Conservation (phyloP, 352 stramenopile genomes). For the Pythium apleroticum region DNA sequence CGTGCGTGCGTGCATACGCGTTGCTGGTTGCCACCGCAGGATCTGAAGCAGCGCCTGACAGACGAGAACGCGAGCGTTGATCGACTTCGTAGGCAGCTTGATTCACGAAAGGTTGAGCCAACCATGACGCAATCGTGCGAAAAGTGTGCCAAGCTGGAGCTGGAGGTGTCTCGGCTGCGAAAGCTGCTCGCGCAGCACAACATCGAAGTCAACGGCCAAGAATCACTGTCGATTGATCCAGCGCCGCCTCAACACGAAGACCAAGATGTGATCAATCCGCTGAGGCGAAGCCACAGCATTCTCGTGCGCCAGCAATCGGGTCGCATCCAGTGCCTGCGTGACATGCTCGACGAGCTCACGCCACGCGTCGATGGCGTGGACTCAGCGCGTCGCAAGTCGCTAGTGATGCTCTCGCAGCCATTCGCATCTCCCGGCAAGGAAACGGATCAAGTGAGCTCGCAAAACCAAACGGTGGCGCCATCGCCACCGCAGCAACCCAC, state of each 20-base stretch:
- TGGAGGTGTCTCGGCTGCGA: conserved; percentile 19
- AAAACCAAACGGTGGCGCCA: neutral
- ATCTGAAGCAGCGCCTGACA: conserved; percentile 47
- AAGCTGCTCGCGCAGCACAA: conserved; percentile 11
- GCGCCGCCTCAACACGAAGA: conserved; percentile 1
- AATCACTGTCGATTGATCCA: neutral
- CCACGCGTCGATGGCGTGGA: conserved; percentile 14
- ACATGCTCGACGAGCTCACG: conserved; percentile 31
- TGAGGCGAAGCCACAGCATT: conserved; percentile 31
- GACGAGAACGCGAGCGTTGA: conserved; percentile 40
- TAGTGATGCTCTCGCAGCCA: neutral
- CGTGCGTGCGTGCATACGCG: neutral
- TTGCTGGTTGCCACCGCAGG: conserved; percentile 29
- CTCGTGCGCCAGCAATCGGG: conserved; percentile 30
- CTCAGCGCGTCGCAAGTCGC: conserved; percentile 15
- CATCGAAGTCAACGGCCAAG: conserved; percentile 8
- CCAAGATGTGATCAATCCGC: neutral
- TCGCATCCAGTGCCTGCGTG: conserved; percentile 30
- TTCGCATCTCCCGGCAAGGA: neutral
- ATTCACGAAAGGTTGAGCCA: neutral
- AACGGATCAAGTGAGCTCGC: neutral
- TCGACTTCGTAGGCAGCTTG: conserved; percentile 34
- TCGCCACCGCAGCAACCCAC: neutral
- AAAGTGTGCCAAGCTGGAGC: conserved; percentile 23
- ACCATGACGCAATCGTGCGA: conserved; percentile 3